phyloP scores from a whole-genome alignment of 2,329 filamentous ascomycete genomes.

The Periconia macrospinosa region DNA sequence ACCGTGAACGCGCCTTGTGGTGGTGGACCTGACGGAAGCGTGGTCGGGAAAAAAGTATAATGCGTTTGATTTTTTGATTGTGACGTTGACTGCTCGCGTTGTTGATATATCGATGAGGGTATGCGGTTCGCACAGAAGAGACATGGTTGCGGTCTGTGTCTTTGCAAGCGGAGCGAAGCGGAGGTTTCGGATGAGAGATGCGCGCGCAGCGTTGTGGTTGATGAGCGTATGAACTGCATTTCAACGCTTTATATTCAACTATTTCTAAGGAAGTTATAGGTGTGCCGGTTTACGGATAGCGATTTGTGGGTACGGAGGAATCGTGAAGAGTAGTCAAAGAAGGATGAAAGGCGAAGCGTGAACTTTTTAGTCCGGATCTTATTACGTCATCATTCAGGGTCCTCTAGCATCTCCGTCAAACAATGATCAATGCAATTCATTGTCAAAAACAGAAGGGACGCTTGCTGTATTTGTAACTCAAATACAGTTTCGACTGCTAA shows the following conservation, averaged over 20 bases:
- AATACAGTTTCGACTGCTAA: no score
- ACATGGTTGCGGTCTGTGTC: constrained; percentile 23
- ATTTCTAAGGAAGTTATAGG: no score
- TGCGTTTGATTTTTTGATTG: constrained; percentile 55
- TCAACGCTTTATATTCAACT: no score
- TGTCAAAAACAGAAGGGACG: no score
- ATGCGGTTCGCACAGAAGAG: constrained; percentile 24
- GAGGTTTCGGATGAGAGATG: constrained; percentile 18
- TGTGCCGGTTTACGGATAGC: no score
- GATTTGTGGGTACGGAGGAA: no score
- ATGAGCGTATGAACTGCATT: constrained; percentile 26
- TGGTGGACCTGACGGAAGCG: constrained; percentile 76
- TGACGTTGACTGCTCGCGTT: constrained; percentile 27
- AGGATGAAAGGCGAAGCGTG: background rate
- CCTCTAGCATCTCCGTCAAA: no score
- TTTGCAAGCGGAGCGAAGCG: constrained; percentile 15
- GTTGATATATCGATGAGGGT: constrained; percentile 11
- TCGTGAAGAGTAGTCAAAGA: no score
- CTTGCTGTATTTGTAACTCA: no score
- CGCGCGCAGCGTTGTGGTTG: constrained; percentile 28
- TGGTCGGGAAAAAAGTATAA: constrained; percentile 86
- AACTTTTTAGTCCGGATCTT: background rate
- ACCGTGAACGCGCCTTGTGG: constrained; percentile 76
- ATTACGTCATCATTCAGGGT: background rate
- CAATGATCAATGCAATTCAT: no score